Base-by-base conservation (phyloP, 1,284 basidiomycete genomes). In the Mycena citricolor region DNA sequence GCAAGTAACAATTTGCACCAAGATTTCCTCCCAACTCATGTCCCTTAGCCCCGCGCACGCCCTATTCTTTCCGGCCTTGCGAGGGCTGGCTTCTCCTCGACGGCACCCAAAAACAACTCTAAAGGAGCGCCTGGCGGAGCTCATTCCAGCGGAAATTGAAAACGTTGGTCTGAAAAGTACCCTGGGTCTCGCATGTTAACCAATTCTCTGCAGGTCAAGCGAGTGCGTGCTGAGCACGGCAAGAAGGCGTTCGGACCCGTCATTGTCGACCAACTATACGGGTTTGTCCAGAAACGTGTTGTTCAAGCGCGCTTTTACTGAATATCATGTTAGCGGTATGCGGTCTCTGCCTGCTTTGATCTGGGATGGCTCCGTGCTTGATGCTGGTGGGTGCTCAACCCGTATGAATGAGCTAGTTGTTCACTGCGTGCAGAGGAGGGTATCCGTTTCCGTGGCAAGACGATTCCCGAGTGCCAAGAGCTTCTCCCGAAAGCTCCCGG, bases 311-410 rank as follows among this genome's bases (percentile, higher is more conserved):
- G 2, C 22, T 25, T 17, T 20, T 32, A 32, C 40, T 39, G 13
- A 49, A 32, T 34, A 44, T 30, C 45, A 44, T 8, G 63, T 52
- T 65, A 93, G 93, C 63, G 93, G 94, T 57, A 97, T 95, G 94
- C 79, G 93, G 60, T 92, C 93, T 61, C 76, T 89, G 34, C 86
- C 86, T 44, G 82, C 83, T 29, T 74, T 97, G 57, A 89, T 97
- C 59, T 97, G 93, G 93, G 93, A 97, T 60, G 93, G 87, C 50
- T 97, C 94, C 50, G 94, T 97, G 51, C 83, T 97, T 56, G 94
- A 97, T 64, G 79, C 93, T 50, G 83, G 86, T 84, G 43, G 49
- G 74, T 65, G 20, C 25, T 50, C 19, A 29, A 32, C 29, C 21
- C 40, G 30, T 33, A 29, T 46, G 53, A 13, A 54, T 16, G 20